phyloP scores from a whole-genome alignment of 768 basidiomycete genomes.

The Rhizopogon sp. region DNA sequence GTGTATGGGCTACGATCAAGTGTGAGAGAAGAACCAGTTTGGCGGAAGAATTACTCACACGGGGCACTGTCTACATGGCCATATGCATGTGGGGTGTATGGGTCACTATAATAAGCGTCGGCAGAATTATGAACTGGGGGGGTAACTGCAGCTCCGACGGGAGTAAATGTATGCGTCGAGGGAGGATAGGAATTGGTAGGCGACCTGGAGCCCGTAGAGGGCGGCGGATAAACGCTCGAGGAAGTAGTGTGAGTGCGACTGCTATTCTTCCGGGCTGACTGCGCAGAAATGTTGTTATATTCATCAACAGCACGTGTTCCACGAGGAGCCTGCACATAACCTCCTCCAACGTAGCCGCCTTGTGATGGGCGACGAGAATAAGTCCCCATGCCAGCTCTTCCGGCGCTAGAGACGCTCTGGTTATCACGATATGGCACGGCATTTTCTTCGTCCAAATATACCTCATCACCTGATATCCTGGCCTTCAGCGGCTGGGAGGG shows the following conservation, averaged over 20 bases:
- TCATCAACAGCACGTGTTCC: slow-evolving; percentile 74
- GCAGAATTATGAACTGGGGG: slow-evolving; percentile 15
- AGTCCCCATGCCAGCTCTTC: slow-evolving; percentile 18
- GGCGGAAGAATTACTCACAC: slow-evolving; percentile 36
- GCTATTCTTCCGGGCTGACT: slow-evolving; percentile 36
- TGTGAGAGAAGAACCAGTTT: slow-evolving; percentile 5
- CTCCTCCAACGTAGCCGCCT: slow-evolving; percentile 38
- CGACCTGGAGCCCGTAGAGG: slow-evolving; percentile 10
- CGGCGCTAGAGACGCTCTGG: slow-evolving; percentile 17
- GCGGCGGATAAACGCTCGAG: slow-evolving; percentile 32
- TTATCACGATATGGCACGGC: slow-evolving; percentile 28
- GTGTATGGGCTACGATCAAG: slow-evolving; percentile 43
- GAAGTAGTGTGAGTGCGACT: slow-evolving; percentile 35
- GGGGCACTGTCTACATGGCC: slow-evolving; percentile 51
- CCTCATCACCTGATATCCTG: slow-evolving; percentile 50
- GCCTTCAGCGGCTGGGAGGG: slow-evolving; percentile 58
- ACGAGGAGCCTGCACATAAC: slow-evolving; percentile 59
- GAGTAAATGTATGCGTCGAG: slow-evolving; percentile 20
- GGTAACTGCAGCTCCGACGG: slow-evolving; percentile 23
- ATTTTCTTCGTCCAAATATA: slow-evolving; percentile 50
- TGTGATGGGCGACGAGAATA: slow-evolving; percentile 29
- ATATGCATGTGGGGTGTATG: slow-evolving; percentile 33
- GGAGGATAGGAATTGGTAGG: slow-evolving; percentile 25
- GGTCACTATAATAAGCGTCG: slow-evolving; percentile 20
- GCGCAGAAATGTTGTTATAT: slow-evolving; percentile 50